Conservation (phyloP, 345 rosid species). For the Eucalyptus marginata region DNA sequence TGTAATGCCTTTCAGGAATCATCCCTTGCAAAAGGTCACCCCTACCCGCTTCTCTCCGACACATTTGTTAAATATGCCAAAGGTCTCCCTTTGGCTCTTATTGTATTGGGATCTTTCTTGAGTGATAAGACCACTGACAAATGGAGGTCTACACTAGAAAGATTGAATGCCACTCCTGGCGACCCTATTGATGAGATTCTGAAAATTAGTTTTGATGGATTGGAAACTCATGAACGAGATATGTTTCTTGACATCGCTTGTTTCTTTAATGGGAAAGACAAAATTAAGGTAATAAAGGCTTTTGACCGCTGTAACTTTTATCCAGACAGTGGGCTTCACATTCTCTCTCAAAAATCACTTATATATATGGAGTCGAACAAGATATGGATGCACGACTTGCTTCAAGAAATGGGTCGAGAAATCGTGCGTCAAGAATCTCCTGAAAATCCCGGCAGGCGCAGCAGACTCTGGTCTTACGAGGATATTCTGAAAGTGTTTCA, state of each 20-base stretch:
- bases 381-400: constrained; percentile 13
- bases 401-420: constrained; percentile 14
- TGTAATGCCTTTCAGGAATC: too few species aligned
- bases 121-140: background rate
- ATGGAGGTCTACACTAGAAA: rapidly evolving
- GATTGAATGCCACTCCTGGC: rapidly evolving
- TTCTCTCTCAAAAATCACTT: background rate
- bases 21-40: background rate
- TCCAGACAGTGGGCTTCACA: background rate
- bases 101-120: constrained; percentile 6
- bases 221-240: too few species aligned
- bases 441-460: background rate
- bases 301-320: background rate
- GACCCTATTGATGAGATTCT: rapidly evolving
- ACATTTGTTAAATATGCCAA: background rate
- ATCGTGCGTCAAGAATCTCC: constrained; percentile 5
- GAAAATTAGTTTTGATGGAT: too few species aligned
- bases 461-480: constrained; percentile 4
- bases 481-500: background rate
- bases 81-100: constrained; percentile 2
- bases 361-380: background rate
- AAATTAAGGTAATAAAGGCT: too few species aligned
- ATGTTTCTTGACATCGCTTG: too few species aligned
- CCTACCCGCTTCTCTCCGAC: background rate
- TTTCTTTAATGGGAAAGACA: too few species aligned